Conservation (phyloP, 345 rosid species). For the Corchorus capsularis region DNA sequence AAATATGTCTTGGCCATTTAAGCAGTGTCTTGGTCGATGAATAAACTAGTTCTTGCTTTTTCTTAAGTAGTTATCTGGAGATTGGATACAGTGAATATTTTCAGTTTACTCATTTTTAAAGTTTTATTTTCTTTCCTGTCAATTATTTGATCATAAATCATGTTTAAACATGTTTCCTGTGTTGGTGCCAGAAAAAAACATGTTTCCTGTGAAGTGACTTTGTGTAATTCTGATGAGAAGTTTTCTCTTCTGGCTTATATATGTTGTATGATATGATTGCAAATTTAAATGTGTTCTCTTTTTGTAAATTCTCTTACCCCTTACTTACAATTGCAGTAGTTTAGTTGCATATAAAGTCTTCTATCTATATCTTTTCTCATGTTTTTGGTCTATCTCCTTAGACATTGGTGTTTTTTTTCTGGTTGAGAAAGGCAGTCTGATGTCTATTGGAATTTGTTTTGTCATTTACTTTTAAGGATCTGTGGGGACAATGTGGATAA, state of each 20-base stretch:
- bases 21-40: too few species aligned
- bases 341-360: neutral
- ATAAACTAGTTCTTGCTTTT: too few species aligned
- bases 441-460: neutral
- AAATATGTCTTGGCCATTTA: too few species aligned
- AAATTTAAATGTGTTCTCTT: slow-evolving; percentile 6
- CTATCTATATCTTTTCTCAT: neutral
- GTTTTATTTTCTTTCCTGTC: too few species aligned
- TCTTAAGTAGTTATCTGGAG: too few species aligned
- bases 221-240: neutral
- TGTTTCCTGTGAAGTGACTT: too few species aligned
- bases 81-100: too few species aligned
- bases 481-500: slow-evolving; percentile 78
- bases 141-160: too few species aligned
- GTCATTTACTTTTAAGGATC: slow-evolving; percentile 47
- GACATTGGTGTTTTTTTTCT: neutral
- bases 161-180: too few species aligned
- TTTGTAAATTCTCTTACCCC: neutral
- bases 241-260: neutral
- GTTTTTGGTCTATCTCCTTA: neutral
- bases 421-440: neutral
- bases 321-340: neutral
- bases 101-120: too few species aligned
- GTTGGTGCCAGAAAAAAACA: too few species aligned
- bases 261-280: neutral